phyloP scores from a whole-genome alignment of 2,329 filamentous ascomycete species.

The Aspergillus caelatus region DNA sequence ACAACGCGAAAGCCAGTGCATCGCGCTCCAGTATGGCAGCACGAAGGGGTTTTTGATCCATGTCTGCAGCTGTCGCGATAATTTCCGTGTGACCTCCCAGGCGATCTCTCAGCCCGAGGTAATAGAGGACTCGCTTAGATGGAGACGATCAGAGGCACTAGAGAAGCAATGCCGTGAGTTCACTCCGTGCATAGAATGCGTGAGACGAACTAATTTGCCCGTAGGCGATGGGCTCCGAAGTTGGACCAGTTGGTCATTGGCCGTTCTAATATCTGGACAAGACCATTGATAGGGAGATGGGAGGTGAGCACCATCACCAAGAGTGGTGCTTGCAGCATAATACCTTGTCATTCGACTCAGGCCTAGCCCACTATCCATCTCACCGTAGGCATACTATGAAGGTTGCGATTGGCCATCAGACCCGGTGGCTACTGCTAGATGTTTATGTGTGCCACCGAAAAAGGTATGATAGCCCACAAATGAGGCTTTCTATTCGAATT shows the following conservation, averaged over 20 bases:
- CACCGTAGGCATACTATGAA: background rate
- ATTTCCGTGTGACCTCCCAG: background rate
- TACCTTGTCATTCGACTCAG: background rate
- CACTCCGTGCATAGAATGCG: background rate
- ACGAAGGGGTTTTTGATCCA: background rate
- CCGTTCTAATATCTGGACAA: background rate
- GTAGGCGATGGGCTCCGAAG: background rate
- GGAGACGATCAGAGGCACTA: no score
- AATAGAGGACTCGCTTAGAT: background rate
- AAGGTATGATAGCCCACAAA: no score
- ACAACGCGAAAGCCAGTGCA: background rate
- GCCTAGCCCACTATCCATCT: background rate
- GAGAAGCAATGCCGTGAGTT: no score
- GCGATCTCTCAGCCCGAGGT: background rate
- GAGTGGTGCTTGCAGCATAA: background rate
- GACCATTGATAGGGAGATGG: background rate
- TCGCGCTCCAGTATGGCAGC: background rate
- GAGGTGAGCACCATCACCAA: background rate
- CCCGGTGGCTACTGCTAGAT: no score
- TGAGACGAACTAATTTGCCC: background rate
- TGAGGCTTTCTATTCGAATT: no score
- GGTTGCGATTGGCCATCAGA: no score
- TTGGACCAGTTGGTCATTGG: background rate
- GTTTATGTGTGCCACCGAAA: no score
- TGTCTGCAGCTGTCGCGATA: background rate